These are phyloP conservation scores for Tetradesmus obliquus DNA, from an alignment of 139 green algal species.

Conservation along the genomic window DNA sequence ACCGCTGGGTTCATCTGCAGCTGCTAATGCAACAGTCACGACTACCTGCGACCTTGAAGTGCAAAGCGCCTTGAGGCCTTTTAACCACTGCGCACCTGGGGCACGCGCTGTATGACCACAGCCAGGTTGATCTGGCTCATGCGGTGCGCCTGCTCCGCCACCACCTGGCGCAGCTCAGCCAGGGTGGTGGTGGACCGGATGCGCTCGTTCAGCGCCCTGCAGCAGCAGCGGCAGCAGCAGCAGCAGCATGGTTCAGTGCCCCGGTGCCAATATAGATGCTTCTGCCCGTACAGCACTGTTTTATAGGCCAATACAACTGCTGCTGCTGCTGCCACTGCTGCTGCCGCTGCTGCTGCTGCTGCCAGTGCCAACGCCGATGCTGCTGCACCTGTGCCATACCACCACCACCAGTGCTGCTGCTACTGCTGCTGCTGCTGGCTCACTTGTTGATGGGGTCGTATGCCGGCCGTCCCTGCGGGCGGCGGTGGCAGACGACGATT, in stretches of 20 bases:
- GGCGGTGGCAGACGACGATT: not conserved
- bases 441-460: not conserved
- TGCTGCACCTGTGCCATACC: not conserved
- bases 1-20: too few species aligned
- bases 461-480: not conserved
- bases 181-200: not conserved
- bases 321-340: not conserved
- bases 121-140: constrained; percentile 24
- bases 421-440: not conserved
- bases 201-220: not conserved
- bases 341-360: not conserved
- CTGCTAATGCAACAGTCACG: too few species aligned
- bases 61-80: too few species aligned
- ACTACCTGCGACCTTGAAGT: too few species aligned
- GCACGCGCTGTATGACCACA: constrained; percentile 12
- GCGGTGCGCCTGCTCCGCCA: not conserved
- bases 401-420: not conserved
- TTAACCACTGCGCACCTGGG: not conserved
- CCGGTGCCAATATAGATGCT: too few species aligned
- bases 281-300: too few species aligned
- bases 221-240: not conserved
- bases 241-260: not conserved
- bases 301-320: not conserved
- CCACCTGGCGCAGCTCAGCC: not conserved
- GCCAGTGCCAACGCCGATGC: not conserved